A percentile compares a stretch with the other conserved stretches of the same genome.
Conservation (phyloP, 2,329 filamentous ascomycete genomes). For the Leptographium lundbergii region DNA sequence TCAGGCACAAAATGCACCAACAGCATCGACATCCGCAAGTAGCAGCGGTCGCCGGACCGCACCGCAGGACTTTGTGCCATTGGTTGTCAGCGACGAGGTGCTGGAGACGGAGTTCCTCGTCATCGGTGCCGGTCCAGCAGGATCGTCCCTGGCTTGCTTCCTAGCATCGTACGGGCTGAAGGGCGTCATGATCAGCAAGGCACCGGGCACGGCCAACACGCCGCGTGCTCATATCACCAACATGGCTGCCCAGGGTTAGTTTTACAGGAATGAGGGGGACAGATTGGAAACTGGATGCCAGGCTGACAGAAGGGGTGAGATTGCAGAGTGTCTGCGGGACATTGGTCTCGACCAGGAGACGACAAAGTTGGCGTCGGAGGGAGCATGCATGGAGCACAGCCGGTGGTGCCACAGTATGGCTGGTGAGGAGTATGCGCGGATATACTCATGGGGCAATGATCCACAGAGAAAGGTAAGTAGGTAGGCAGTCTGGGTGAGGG, state of each 20-base stretch:
- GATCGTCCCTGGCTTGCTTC: slow-evolving; percentile 41
- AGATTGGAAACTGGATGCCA: neutral
- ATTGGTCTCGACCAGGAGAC: slow-evolving; percentile 33
- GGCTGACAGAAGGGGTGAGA: neutral
- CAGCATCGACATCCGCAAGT: too few species aligned
- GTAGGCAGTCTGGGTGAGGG: slow-evolving; percentile 14
- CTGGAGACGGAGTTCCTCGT: slow-evolving; percentile 34
- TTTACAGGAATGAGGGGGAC: neutral
- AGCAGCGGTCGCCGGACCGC: too few species aligned
- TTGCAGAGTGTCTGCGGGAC: slow-evolving; percentile 36
- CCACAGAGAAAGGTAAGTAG: slow-evolving; percentile 25
- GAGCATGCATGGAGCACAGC: slow-evolving; percentile 33
- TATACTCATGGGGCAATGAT: slow-evolving; percentile 38
- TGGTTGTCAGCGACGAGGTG: neutral
- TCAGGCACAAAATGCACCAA: too few species aligned
- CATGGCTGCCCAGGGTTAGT: slow-evolving; percentile 34
- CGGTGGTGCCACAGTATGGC: slow-evolving; percentile 40
- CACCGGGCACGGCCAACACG: slow-evolving; percentile 38
- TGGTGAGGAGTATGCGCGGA: slow-evolving; percentile 36
- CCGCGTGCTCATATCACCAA: slow-evolving; percentile 50
- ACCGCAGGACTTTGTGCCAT: too few species aligned
- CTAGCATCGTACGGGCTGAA: slow-evolving; percentile 35
- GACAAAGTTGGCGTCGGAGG: slow-evolving; percentile 21
- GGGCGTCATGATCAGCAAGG: slow-evolving; percentile 39
- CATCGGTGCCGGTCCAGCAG: slow-evolving; percentile 39